phyloP scores from a whole-genome alignment of 768 basidiomycete genomes.

The Ramaria sp. region DNA sequence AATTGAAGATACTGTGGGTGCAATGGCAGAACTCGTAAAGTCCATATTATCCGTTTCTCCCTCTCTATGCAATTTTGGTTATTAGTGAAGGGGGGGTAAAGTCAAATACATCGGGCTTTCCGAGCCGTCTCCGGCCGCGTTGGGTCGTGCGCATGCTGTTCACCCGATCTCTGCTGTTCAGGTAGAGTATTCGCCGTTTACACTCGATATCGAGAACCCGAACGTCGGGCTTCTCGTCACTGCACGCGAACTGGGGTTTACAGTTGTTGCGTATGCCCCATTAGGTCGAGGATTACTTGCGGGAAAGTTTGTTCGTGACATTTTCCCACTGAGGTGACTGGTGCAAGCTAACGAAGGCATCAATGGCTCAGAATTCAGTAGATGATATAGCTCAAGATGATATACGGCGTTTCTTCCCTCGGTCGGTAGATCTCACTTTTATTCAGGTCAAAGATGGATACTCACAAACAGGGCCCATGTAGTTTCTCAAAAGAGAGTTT shows the following conservation, averaged over 20 bases:
- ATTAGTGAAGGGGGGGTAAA: conserved; percentile 26
- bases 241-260: conserved; percentile 37
- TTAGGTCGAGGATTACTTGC: conserved; percentile 42
- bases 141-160: conserved; percentile 39
- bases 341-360: too few relatives aligned
- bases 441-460: too few relatives aligned
- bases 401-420: conserved; percentile 17
- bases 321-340: not conserved
- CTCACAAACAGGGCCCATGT: too few relatives aligned
- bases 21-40: not conserved
- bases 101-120: conserved; percentile 44
- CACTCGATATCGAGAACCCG: conserved; percentile 34
- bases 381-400: conserved; percentile 33
- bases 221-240: conserved; percentile 32
- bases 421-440: too few relatives aligned
- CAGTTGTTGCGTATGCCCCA: conserved; percentile 41
- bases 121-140: conserved; percentile 34
- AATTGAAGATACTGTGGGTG: conserved; percentile 24
- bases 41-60: not conserved
- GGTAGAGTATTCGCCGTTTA: conserved; percentile 42
- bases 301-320: conserved; percentile 28
- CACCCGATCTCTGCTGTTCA: conserved; percentile 42
- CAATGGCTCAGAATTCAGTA: conserved; percentile 22
- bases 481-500: conserved; percentile 28
- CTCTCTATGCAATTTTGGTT: not conserved